A percentile compares a stretch with the other conserved stretches of the same genome.
phyloP scores from a whole-genome alignment of 2,329 filamentous ascomycete species.

The Clarireedia paspali region DNA sequence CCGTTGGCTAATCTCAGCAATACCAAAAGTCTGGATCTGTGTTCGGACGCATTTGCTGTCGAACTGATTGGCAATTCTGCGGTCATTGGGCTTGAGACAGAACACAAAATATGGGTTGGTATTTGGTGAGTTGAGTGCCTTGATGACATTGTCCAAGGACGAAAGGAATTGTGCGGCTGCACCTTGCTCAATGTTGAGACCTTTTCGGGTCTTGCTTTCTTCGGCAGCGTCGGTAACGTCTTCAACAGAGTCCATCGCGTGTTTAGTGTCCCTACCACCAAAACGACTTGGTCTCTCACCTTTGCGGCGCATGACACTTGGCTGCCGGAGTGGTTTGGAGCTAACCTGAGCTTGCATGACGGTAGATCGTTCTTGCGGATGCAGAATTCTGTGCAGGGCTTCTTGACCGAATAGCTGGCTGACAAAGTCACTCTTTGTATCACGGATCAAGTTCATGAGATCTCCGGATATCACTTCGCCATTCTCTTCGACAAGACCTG shows the following conservation, averaged over 20 bases:
- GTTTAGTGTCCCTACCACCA: slow-evolving; percentile 23
- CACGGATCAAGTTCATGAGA: slow-evolving; percentile 86
- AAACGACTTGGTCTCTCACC: slow-evolving; percentile 29
- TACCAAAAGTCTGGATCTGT: slow-evolving; percentile 90
- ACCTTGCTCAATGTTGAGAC: slow-evolving; percentile 59
- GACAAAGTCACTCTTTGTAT: slow-evolving; percentile 83
- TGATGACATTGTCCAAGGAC: slow-evolving; percentile 83
- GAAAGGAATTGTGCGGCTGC: slow-evolving; percentile 88
- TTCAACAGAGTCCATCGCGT: slow-evolving; percentile 29
- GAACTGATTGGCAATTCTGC: slow-evolving; percentile 95
- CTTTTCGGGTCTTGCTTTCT: slow-evolving; percentile 31
- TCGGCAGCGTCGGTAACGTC: slow-evolving; percentile 42
- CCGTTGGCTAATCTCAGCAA: slow-evolving; percentile 92
- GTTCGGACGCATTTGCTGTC: slow-evolving; percentile 97
- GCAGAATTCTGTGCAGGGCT: slow-evolving; percentile 83
- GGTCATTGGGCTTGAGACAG: slow-evolving; percentile 94
- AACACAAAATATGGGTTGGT: slow-evolving; percentile 96
- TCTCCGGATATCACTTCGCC: slow-evolving; percentile 94
- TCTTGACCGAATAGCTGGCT: slow-evolving; percentile 92
- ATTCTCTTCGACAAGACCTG: slow-evolving; percentile 87
- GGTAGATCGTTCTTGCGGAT: slow-evolving; percentile 81
- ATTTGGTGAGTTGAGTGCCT: slow-evolving; percentile 71
- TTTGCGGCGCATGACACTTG: slow-evolving; percentile 84
- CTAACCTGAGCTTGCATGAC: slow-evolving; percentile 96
- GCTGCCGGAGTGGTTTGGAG: slow-evolving; percentile 87